Evolutionary conservation across 306 rosid genomes (phyloP).

Genomic region (Cucurbita pepo): DNA sequence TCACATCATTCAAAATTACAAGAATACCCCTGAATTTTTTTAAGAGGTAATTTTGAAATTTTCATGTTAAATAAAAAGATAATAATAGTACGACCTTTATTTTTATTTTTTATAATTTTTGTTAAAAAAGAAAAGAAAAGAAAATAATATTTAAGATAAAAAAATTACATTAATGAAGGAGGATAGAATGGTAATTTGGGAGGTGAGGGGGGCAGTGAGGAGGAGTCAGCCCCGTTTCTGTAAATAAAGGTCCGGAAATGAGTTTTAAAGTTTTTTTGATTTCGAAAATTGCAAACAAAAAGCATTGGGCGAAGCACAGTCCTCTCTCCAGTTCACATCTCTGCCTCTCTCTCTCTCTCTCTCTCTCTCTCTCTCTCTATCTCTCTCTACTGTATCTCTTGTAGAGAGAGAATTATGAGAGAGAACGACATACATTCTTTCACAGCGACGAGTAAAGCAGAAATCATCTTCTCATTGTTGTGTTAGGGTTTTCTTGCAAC

Average conservation of each 20-base stretch:
- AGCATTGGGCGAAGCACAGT: constrained; percentile 9
- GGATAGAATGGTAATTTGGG: constrained; percentile 6
- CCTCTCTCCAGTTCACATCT: constrained; percentile 7
- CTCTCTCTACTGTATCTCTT: constrained; percentile 31
- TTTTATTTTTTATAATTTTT: too few species aligned
- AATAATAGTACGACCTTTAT: too few species aligned
- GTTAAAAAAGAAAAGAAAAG: too few species aligned
- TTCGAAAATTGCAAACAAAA: background rate
- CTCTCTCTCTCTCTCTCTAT: constrained; percentile 14
- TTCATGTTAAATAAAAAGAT: too few species aligned
- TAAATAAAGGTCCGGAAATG: background rate
- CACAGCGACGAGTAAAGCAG: constrained; percentile 37
- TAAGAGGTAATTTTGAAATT: too few species aligned
- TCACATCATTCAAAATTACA: too few species aligned
- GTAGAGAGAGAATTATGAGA: constrained; percentile 48
- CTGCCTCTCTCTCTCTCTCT: constrained; percentile 8
- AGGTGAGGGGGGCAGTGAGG: background rate
- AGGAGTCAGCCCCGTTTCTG: background rate
- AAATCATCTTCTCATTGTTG: constrained; percentile 52
- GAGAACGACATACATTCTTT: constrained; percentile 15
- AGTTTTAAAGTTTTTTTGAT: background rate
- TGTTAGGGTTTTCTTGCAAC: constrained; percentile 46
- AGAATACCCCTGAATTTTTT: too few species aligned
- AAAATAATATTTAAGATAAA: too few species aligned
- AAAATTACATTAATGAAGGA: background rate